phyloP scores from a whole-genome alignment of 768 basidiomycete genomes.

The Xerocomus potaroensis region DNA sequence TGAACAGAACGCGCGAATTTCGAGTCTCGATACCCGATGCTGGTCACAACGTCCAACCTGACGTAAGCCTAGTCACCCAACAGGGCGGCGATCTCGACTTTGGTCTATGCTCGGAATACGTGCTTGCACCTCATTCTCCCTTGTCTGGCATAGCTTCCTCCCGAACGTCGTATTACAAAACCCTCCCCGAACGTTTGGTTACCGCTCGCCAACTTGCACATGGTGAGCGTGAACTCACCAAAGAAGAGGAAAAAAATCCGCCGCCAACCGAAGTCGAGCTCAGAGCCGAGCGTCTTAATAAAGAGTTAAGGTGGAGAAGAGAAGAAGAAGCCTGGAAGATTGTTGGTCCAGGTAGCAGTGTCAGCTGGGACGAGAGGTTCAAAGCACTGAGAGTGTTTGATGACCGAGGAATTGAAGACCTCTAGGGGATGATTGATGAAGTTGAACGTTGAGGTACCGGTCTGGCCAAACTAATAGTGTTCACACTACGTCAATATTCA shows the following conservation, averaged over 20 bases:
- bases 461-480: too few species aligned
- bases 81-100: conserved; percentile 69
- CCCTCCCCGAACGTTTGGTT: conserved; percentile 59
- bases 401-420: conserved; percentile 34
- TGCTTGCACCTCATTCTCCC: conserved; percentile 63
- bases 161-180: conserved; percentile 72
- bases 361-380: conserved; percentile 79
- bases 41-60: conserved; percentile 16
- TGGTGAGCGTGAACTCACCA: conserved; percentile 78
- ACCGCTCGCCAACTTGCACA: conserved; percentile 72
- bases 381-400: conserved; percentile 58
- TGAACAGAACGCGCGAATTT: conserved; percentile 58
- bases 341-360: conserved; percentile 55
- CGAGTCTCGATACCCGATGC: conserved; percentile 18
- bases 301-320: conserved; percentile 81
- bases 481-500: too few species aligned
- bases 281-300: conserved; percentile 81
- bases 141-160: conserved; percentile 60
- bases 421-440: too few species aligned
- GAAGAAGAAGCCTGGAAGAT: conserved; percentile 80
- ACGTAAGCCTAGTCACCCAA: background rate
- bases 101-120: conserved; percentile 58
- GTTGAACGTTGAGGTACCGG: too few species aligned
- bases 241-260: conserved; percentile 72
- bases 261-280: conserved; percentile 88